Evolutionary conservation across 257 asterid genomes (phyloP).

Genomic region (Rauvolfia tetraphylla): DNA sequence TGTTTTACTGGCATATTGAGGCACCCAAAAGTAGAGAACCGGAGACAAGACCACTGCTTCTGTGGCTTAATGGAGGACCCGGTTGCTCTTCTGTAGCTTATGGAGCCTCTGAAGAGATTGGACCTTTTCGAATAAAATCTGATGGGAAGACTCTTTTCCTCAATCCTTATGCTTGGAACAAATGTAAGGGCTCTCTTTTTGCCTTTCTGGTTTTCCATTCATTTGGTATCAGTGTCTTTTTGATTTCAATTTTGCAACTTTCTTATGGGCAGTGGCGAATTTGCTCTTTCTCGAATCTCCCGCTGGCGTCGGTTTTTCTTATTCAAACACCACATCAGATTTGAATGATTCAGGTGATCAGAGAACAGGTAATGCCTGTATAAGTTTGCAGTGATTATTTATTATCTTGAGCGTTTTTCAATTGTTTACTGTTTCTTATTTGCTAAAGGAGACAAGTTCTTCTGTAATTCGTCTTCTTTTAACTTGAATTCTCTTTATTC

Average conservation of each 20-base stretch:
- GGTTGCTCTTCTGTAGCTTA: constrained; percentile 98
- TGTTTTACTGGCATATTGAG: constrained; percentile 93
- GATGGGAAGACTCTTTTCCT: constrained; percentile 78
- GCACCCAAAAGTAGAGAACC: constrained; percentile 55
- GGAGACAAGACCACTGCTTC: constrained; percentile 71
- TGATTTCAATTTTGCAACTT: constrained; percentile 15
- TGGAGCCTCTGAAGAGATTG: constrained; percentile 94
- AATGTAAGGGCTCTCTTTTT: constrained; percentile 47
- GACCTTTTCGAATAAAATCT: constrained; percentile 83
- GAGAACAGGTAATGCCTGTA: constrained; percentile 63
- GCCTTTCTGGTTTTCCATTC: not conserved
- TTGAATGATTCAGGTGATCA: constrained; percentile 74
- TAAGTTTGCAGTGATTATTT: constrained; percentile 4
- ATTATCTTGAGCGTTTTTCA: too few relatives aligned
- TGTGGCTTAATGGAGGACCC: constrained; percentile 99
- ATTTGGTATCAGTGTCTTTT: not conserved
- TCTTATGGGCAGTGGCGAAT: constrained; percentile 75
- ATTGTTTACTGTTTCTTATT: too few relatives aligned
- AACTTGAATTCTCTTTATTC: constrained; percentile 1
- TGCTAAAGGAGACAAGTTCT: constrained; percentile 6
- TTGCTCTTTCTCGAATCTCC: constrained; percentile 97
- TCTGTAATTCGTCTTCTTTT: not conserved
- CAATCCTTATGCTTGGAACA: constrained; percentile 91
- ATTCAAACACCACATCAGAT: constrained; percentile 86
- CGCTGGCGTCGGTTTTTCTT: constrained; percentile 97